These are phyloP conservation scores for Glarea lozoyensis DNA, from an alignment of 495 filamentous ascomycete species.

Conservation along the genomic window DNA sequence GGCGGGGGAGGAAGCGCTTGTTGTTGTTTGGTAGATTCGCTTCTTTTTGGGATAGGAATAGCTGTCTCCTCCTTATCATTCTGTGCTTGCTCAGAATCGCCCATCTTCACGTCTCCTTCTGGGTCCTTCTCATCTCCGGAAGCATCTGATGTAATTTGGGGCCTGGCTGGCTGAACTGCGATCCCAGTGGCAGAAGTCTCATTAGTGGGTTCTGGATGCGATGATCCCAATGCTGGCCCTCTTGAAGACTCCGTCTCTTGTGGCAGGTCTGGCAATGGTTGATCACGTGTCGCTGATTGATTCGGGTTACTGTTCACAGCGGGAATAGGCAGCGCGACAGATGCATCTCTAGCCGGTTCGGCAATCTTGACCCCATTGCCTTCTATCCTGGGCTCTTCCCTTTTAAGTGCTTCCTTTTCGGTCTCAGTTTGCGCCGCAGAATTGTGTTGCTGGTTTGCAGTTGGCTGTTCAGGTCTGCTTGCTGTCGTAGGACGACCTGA, in stretches of 20 bases:
- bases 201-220: constrained; percentile 16
- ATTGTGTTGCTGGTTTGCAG: background rate
- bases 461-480: constrained; percentile 30
- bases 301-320: constrained; percentile 1
- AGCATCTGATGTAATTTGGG: too few relatives aligned
- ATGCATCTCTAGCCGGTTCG: background rate
- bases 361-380: constrained; percentile 1
- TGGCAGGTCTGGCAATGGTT: constrained; percentile 17
- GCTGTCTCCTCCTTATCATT: constrained; percentile 21
- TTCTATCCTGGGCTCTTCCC: constrained; percentile 7
- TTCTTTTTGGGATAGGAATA: constrained; percentile 24
- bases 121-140: constrained; percentile 25
- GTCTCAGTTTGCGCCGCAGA: constrained; percentile 2
- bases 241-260: constrained; percentile 11
- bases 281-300: constrained; percentile 14
- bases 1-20: constrained; percentile 61
- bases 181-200: constrained; percentile 5
- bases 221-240: background rate
- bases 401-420: constrained; percentile 15
- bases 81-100: constrained; percentile 13
- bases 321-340: background rate
- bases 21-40: constrained; percentile 38
- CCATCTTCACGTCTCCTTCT: constrained; percentile 56
- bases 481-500: constrained; percentile 41
- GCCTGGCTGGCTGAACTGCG: background rate